phyloP scores from a whole-genome alignment of 1,284 basidiomycete genomes.

The Farysia itapuensis region DNA sequence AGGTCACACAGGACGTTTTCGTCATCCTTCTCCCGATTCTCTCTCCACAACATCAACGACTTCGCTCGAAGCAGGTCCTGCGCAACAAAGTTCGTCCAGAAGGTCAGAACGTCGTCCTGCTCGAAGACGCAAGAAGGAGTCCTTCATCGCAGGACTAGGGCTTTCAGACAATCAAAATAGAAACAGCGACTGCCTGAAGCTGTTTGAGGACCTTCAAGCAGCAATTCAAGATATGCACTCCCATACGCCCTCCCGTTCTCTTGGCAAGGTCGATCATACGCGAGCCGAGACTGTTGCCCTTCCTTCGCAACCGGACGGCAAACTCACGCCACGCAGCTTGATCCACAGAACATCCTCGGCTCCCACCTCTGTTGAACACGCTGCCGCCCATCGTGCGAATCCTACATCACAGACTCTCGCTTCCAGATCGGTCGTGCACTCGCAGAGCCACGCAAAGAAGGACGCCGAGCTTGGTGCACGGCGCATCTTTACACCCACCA shows the following conservation, averaged over 20 bases:
- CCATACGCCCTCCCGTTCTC: too few relatives aligned
- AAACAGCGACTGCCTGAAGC: conserved; percentile 19
- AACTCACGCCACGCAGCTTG: conserved; percentile 20
- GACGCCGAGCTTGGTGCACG: too few relatives aligned
- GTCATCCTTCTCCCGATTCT: conserved; percentile 2
- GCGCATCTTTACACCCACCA: conserved; percentile 22
- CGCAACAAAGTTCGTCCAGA: not conserved
- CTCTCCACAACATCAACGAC: not conserved
- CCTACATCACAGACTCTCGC: too few relatives aligned
- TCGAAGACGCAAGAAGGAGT: conserved; percentile 29
- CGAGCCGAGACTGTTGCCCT: too few relatives aligned
- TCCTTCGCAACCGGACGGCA: too few relatives aligned
- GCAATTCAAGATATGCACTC: conserved; percentile 22
- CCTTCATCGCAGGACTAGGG: conserved; percentile 23
- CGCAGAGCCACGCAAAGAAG: too few relatives aligned
- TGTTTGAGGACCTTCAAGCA: conserved; percentile 32
- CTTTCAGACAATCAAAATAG: conserved; percentile 10
- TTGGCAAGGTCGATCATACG: too few relatives aligned
- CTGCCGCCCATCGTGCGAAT: too few relatives aligned
- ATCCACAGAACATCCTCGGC: conserved; percentile 22
- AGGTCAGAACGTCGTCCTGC: conserved; percentile 15
- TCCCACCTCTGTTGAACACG: too few relatives aligned
- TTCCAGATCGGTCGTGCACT: too few relatives aligned
- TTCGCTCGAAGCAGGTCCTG: not conserved
- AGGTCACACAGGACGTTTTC: conserved; percentile 20